These are phyloP conservation scores for Fusarium napiforme DNA, from an alignment of 2,329 filamentous ascomycete species.

Conservation along the genomic window DNA sequence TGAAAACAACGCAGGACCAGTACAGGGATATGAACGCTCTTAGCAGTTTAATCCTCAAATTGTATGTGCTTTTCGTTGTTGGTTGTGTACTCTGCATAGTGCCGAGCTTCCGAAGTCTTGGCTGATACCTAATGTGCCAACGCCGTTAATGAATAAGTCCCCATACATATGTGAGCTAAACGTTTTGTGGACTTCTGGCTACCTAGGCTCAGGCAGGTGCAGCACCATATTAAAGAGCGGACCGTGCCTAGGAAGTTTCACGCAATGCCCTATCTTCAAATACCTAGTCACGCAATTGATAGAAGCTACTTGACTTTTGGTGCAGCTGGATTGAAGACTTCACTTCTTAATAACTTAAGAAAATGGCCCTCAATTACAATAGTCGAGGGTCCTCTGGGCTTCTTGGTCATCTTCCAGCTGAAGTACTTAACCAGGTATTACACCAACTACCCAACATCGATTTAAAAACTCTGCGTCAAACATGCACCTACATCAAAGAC, in stretches of 20 bases:
- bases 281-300: too few relatives aligned
- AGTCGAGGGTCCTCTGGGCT: accelerated
- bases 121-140: not conserved
- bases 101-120: not conserved
- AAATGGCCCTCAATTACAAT: accelerated
- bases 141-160: too few relatives aligned
- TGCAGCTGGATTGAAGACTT: too few relatives aligned
- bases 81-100: not conserved
- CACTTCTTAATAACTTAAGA: too few relatives aligned
- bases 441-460: not conserved
- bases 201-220: too few relatives aligned
- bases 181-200: not conserved
- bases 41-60: not conserved
- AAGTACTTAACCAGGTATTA: too few relatives aligned
- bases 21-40: not conserved
- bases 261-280: too few relatives aligned
- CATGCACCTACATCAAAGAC: not conserved
- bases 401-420: too few relatives aligned
- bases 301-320: too few relatives aligned
- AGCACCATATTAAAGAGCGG: too few relatives aligned
- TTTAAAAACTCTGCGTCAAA: not conserved
- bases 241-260: too few relatives aligned
- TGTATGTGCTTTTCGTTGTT: not conserved
- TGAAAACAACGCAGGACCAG: not conserved
- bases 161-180: too few relatives aligned